Base-by-base conservation (phyloP, 495 filamentous ascomycete genomes). In the Apiosordaria backusii region DNA sequence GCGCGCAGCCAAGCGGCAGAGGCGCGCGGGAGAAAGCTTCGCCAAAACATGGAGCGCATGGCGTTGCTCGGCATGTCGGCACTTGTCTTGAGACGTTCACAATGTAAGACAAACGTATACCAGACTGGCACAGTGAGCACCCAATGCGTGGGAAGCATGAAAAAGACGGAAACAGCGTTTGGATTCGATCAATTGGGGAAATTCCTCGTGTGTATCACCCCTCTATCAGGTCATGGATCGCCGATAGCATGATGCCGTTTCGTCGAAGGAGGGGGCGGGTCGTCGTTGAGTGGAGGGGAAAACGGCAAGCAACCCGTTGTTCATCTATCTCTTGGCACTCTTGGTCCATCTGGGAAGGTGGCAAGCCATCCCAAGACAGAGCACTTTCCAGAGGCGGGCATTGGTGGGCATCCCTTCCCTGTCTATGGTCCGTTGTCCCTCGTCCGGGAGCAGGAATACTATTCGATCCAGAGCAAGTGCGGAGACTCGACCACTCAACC, bases 301-400 rank as follows among this genome's bases (percentile, higher is more conserved):
- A 4, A 45, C 18, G 29, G 59, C 54, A 66, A n/a, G 52, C 52
- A 60, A 26, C 67, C 55, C 59, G 40, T 27, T 29, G 61, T 53
- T 60, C 35, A 26, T 45, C 57, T 70, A 66, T 67, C 64, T 66
- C 68, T 70, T 70, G 68, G 68, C 68, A n/a, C 68, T 62, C 64
- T 70, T 70, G 57, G 23, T 62, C 68, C 15, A 57, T 70, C 55
- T 70, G 29, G 68, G 68, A 70, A 70, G 68, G 68, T 70, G 68
- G 24, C 61, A 70, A 67, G 64, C n/a, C 4, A 29, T 64, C 64
- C 60, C 62, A 63, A 61, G 53, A 25, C 64, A 57, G 19, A 66
- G 57, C 64, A 66, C 64, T 70, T 70, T 64, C 64, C 64, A 64
- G 64, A 70, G 57, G 23, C 54, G 67, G 67, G 35, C 59, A 66